Conservation (phyloP, 495 filamentous ascomycete species). For the Tuber aestivum region DNA sequence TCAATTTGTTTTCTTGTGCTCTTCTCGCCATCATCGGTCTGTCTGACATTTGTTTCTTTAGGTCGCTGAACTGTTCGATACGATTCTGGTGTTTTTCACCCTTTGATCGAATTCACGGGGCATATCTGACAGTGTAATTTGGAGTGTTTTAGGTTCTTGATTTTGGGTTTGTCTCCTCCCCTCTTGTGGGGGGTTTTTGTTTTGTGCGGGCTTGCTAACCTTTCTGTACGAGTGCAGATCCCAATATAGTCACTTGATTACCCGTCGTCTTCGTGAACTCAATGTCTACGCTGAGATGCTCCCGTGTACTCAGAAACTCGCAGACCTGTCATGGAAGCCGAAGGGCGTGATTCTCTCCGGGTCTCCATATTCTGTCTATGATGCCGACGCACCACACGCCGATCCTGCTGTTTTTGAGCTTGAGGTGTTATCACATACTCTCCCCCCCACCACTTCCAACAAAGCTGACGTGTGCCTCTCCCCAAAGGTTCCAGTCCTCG, state of each 20-base stretch:
- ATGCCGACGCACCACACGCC: conserved; percentile 63
- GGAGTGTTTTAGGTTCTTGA: conserved; percentile 37
- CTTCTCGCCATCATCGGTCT: conserved; percentile 12
- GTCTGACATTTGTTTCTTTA: conserved; percentile 3
- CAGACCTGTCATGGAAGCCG: conserved; percentile 71
- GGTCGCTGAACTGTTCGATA: conserved; percentile 43
- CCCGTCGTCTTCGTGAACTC: conserved; percentile 67
- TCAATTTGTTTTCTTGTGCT: conserved; percentile 10
- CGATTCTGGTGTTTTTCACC: conserved; percentile 37
- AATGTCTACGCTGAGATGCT: conserved; percentile 89
- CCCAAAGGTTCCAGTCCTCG: conserved; percentile 57
- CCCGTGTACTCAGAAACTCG: conserved; percentile 80
- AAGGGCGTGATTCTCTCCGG: conserved; percentile 76
- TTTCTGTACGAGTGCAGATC: conserved; percentile 43
- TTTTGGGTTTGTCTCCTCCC: conserved; percentile 39
- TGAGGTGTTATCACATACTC: conserved; percentile 41
- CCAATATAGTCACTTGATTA: conserved; percentile 70
- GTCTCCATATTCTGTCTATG: conserved; percentile 71
- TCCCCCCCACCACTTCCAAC: neutral
- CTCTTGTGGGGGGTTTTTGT: neutral
- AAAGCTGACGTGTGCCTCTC: neutral
- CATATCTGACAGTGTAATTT: conserved; percentile 12
- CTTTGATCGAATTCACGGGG: conserved; percentile 9
- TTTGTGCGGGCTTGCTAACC: conserved; percentile 7
- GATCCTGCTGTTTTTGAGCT: conserved; percentile 76